Conservation (phyloP, 2,329 filamentous ascomycete genomes). For the Helicocarpus griseus region DNA sequence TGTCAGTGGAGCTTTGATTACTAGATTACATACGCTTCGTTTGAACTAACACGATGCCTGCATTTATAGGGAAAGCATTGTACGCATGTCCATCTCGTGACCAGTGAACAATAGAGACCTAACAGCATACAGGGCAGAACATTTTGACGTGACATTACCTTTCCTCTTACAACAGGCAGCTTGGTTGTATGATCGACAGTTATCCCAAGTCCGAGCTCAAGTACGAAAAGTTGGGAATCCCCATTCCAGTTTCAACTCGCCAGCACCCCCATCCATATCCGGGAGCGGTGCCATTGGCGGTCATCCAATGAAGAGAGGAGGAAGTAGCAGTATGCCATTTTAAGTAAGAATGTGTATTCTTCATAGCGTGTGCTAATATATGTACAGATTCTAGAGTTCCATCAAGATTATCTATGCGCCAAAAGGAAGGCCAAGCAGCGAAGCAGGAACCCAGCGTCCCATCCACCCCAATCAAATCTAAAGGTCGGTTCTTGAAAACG, state of each 20-base stretch:
- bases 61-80: conserved; percentile 60
- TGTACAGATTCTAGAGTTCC: conserved; percentile 29
- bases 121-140: conserved; percentile 47
- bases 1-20: conserved; percentile 48
- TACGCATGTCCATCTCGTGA: conserved; percentile 29
- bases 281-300: conserved; percentile 31
- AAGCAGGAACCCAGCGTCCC: conserved; percentile 20
- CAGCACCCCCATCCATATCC: conserved; percentile 32
- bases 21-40: neutral
- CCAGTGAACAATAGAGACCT: neutral
- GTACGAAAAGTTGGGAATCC: conserved; percentile 56
- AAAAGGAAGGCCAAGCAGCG: conserved; percentile 20
- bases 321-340: conserved; percentile 22
- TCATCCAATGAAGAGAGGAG: conserved; percentile 24
- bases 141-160: conserved; percentile 74
- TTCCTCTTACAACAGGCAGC: conserved; percentile 90
- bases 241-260: conserved; percentile 34
- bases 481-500: conserved; percentile 5
- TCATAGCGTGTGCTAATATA: conserved; percentile 2
- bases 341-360: neutral
- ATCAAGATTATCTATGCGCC: conserved; percentile 28
- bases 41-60: neutral
- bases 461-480: conserved; percentile 7
- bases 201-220: conserved; percentile 81
- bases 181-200: conserved; percentile 84